Conservation (phyloP, 495 filamentous ascomycete species). For the Penicillium lividum region DNA sequence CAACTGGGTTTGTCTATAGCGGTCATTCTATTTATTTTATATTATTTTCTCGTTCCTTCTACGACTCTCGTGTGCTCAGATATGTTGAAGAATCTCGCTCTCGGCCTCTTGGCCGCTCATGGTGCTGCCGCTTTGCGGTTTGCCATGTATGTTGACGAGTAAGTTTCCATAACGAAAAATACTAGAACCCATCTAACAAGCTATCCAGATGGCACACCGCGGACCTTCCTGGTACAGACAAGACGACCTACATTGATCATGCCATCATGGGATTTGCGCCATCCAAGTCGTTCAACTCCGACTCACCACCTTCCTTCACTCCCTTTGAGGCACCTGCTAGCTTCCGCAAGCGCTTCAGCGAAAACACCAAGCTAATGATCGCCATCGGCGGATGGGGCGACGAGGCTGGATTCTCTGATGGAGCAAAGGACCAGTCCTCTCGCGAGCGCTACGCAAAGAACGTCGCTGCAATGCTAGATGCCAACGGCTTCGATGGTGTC, state of each 20-base stretch:
- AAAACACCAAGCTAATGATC: slow-evolving; percentile 64
- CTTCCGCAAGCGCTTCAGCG: slow-evolving; percentile 57
- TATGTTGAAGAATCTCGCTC: slow-evolving; percentile 33
- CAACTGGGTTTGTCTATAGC: neutral
- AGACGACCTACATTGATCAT: slow-evolving; percentile 46
- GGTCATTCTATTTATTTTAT: neutral
- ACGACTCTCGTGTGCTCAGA: neutral
- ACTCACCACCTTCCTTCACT: slow-evolving; percentile 44
- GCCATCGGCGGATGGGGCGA: slow-evolving; percentile 79
- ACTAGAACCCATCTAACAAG: neutral
- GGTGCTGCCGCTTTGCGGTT: slow-evolving; percentile 32
- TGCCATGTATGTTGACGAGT: slow-evolving; percentile 46
- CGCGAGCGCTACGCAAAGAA: slow-evolving; percentile 64
- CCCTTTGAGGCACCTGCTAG: slow-evolving; percentile 62
- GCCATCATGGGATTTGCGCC: slow-evolving; percentile 70
- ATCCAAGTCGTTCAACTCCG: slow-evolving; percentile 59
- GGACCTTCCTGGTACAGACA: slow-evolving; percentile 27
- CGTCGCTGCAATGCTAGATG: slow-evolving; percentile 60
- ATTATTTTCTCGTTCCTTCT: neutral
- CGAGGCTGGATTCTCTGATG: slow-evolving; percentile 59
- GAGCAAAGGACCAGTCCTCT: slow-evolving; percentile 52
- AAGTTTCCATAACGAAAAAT: neutral
- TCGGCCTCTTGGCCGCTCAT: slow-evolving; percentile 38
- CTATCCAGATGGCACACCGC: slow-evolving; percentile 32
- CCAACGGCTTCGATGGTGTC: slow-evolving; percentile 63